Base-by-base conservation (phyloP, 208 protist genomes). In the Acanthamoeba rhysodes region DNA sequence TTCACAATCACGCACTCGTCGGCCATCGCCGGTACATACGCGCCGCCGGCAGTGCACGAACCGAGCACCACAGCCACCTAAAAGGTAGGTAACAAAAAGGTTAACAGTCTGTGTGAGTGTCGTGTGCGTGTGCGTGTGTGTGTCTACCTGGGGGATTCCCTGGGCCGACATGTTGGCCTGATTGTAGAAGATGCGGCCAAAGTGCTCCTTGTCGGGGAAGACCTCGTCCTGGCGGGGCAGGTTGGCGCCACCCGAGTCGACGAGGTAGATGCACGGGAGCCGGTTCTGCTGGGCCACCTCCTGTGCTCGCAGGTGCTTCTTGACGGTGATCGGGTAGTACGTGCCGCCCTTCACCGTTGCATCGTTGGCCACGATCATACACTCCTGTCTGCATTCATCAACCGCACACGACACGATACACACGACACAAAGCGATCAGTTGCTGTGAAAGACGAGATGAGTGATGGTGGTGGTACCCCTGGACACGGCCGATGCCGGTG, bases 121-220 rank as follows among this genome's bases (percentile, higher is more conserved):
- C 87, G 53, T 82, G 62, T 27, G 90, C 16, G 29, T n/a, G 27
- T 34, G 37, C 2, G 66, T 34, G 27, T n/a, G 93, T 55, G 59
- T 76, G 6, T 41, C 6, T 10, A 98, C 95, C 96, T 99, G 99
- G 57, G 99, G 97, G 95, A 99, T 99, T 41, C 97, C 95, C 90
- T 98, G 96, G 20, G 98, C 93, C 32, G 98, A 99, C 99, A 99
- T 99, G 68, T 98, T 98, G 5, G 99, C 99, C 97, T 99, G 99
- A 96, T 99, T 99, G 96, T 97, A 99, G 96, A 99, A 99, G 72
- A 99, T 99, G 76, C 98, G 98, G 27, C 99, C 99, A 97, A 99
- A 99, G 95, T 99, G 99, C 72, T 99, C 98, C 74, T 98, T 97
- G 96, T 99, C 99, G 20, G 99, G 98, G 97, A 99, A 95, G 27